phyloP scores from a whole-genome alignment of 2,329 filamentous ascomycete genomes.

The Trichoderma cornu-damae region DNA sequence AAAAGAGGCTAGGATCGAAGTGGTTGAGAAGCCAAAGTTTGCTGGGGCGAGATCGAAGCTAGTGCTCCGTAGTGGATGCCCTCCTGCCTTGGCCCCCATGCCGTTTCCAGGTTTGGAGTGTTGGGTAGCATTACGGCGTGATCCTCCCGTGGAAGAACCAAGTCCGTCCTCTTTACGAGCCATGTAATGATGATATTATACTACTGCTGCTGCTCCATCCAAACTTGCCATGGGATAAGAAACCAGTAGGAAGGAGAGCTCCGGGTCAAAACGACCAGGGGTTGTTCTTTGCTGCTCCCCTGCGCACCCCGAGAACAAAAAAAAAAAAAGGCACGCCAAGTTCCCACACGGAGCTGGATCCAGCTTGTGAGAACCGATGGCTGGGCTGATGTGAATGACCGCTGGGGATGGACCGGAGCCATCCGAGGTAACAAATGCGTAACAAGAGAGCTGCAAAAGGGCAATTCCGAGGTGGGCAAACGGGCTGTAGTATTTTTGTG shows the following conservation, averaged over 20 bases:
- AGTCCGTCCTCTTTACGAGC: too few species aligned
- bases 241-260: not conserved
- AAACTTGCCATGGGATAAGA: not conserved
- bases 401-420: not conserved
- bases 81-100: not conserved
- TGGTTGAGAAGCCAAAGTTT: not conserved
- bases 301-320: not conserved
- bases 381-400: not conserved
- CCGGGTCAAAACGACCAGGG: not conserved
- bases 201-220: not conserved
- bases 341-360: not conserved
- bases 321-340: not conserved
- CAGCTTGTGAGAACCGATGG: not conserved
- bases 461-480: not conserved
- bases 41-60: slow-evolving; percentile 13
- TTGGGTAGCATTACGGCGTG: not conserved
- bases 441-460: not conserved
- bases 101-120: not conserved
- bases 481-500: not conserved
- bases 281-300: not conserved
- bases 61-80: slow-evolving; percentile 13
- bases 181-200: too few species aligned
- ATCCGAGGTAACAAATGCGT: not conserved
- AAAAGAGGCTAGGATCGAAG: not conserved
- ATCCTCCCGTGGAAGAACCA: not conserved